These are phyloP conservation scores for Leccinum fuscescens DNA, from an alignment of 1,284 basidiomycete genomes.

Conservation along the genomic window DNA sequence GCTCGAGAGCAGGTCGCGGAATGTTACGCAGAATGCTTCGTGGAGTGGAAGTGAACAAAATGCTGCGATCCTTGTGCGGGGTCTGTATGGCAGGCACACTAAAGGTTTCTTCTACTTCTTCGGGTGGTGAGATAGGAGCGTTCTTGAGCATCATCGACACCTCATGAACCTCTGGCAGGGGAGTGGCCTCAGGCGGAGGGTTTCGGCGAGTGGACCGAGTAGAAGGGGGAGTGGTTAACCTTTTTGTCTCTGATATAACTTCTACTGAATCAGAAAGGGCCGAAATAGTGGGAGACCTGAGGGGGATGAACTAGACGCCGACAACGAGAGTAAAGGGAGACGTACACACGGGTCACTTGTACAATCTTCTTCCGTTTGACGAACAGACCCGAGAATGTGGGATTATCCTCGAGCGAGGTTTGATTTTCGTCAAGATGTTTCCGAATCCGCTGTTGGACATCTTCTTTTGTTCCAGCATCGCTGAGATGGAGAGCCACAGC, in stretches of 20 bases:
- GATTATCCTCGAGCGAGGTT: conserved; percentile 49
- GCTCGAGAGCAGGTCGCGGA: conserved; percentile 22
- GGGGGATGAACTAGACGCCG: conserved; percentile 7
- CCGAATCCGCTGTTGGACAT: conserved; percentile 55
- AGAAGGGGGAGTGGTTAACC: conserved; percentile 21
- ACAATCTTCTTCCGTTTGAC: conserved; percentile 41
- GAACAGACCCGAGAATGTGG: conserved; percentile 55
- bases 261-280: conserved; percentile 16
- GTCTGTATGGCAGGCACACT: conserved; percentile 24
- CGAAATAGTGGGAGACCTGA: conserved; percentile 21
- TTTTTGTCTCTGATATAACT: conserved; percentile 20
- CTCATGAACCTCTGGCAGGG: conserved; percentile 44
- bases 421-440: conserved; percentile 55
- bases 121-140: conserved; percentile 32
- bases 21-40: conserved; percentile 29
- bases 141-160: conserved; percentile 52
- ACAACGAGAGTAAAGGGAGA: not conserved
- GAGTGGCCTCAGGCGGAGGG: conserved; percentile 41
- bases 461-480: conserved; percentile 58
- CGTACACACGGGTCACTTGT: conserved; percentile 27
- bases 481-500: conserved; percentile 49
- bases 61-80: conserved; percentile 19
- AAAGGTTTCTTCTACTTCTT: conserved; percentile 35
- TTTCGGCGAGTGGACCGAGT: conserved; percentile 34
- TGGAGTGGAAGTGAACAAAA: conserved; percentile 28